Evolutionary conservation across 2,329 filamentous ascomycete genomes (phyloP).

Genomic region (Zymoseptoria tritici): DNA sequence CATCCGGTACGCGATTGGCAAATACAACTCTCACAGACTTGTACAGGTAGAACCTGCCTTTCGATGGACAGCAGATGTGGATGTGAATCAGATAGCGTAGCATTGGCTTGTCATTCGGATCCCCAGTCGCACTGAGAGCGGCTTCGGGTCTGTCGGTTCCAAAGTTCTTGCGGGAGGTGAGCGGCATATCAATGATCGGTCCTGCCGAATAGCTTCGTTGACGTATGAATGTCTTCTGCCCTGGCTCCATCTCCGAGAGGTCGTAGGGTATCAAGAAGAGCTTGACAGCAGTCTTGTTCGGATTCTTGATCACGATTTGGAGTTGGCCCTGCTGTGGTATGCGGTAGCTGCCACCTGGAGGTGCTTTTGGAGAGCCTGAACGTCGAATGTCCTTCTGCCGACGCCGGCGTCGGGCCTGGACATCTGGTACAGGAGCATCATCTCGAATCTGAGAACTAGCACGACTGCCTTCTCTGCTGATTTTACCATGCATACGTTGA

Average conservation of each 20-base stretch:
- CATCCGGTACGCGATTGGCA: constrained; percentile 90
- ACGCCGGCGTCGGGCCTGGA: constrained; percentile 18
- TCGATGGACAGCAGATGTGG: constrained; percentile 81
- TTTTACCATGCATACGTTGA: constrained; percentile 19
- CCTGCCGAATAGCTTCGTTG: constrained; percentile 89
- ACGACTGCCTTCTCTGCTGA: constrained; percentile 24
- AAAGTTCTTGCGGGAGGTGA: constrained; percentile 39
- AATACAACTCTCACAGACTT: constrained; percentile 92
- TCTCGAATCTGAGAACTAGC: constrained; percentile 21
- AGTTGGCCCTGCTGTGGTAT: constrained; percentile 91
- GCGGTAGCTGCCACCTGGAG: constrained; percentile 82
- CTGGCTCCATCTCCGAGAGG: constrained; percentile 81
- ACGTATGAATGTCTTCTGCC: constrained; percentile 91
- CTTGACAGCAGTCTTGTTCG: constrained; percentile 96
- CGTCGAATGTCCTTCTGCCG: constrained; percentile 52
- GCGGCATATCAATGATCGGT: constrained; percentile 67
- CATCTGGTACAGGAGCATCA: constrained; percentile 19
- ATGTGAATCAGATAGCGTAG: constrained; percentile 86
- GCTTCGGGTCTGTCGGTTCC: constrained; percentile 50
- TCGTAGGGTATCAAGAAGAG: constrained; percentile 92
- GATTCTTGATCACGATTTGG: constrained; percentile 96
- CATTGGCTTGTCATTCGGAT: constrained; percentile 58
- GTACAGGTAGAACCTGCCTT: constrained; percentile 81
- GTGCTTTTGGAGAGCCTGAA: constrained; percentile 52
- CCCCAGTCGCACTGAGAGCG: constrained; percentile 42